These are phyloP conservation scores for Gomphus bonarii DNA, from an alignment of 1,284 basidiomycete genomes.

Conservation along the genomic window DNA sequence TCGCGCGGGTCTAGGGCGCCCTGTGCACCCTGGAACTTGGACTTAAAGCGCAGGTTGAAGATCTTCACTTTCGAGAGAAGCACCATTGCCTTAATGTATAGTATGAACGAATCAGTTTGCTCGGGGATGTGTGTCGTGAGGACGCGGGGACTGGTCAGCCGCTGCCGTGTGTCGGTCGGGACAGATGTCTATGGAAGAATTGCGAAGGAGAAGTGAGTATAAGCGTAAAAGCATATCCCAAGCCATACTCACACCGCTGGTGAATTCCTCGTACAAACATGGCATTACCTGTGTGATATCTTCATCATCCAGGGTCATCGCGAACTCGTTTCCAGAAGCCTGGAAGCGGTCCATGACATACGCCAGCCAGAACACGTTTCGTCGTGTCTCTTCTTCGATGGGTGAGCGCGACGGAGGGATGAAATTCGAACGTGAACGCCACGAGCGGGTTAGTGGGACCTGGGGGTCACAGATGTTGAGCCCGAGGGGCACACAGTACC, in stretches of 20 bases:
- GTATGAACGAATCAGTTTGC: constrained; percentile 62
- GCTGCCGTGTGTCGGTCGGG: constrained; percentile 52
- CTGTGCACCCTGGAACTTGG: constrained; percentile 38
- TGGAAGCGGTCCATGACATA: constrained; percentile 58
- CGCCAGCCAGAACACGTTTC: constrained; percentile 65
- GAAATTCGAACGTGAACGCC: constrained; percentile 39
- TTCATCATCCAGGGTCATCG: constrained; percentile 57
- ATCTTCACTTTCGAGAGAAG: constrained; percentile 58
- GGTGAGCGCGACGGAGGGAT: constrained; percentile 46
- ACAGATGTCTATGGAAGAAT: constrained; percentile 28
- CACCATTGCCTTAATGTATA: constrained; percentile 64
- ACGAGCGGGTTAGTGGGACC: constrained; percentile 32
- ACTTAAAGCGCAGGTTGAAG: constrained; percentile 61
- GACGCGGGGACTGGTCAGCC: constrained; percentile 51
- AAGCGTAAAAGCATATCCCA: no score
- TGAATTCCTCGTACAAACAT: constrained; percentile 46
- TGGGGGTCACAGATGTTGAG: constrained; percentile 62
- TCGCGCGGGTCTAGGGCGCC: constrained; percentile 42
- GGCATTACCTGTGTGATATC: constrained; percentile 64
- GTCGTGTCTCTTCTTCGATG: constrained; percentile 57
- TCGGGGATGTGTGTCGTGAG: constrained; percentile 47
- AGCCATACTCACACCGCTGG: constrained; percentile 40
- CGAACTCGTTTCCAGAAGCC: constrained; percentile 60
- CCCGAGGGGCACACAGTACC: constrained; percentile 52
- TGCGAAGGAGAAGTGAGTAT: no score